Conservation (phyloP, 2,329 filamentous ascomycete genomes). For the Aspergillus brunneoviolaceus region DNA sequence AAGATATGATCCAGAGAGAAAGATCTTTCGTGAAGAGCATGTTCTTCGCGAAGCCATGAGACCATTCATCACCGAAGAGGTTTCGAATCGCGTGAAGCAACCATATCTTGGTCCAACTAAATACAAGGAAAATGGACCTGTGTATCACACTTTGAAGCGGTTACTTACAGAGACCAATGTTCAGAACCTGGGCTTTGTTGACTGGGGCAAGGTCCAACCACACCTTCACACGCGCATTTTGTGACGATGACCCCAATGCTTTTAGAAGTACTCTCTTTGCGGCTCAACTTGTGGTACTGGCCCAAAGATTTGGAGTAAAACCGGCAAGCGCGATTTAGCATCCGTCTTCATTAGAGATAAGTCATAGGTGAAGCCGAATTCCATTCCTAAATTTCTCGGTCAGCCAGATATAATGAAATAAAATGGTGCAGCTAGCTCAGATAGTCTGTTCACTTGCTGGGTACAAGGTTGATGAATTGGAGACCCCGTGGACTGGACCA, state of each 20-base stretch:
- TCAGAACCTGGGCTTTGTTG: slow-evolving; percentile 42
- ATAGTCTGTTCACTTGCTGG: too few species aligned
- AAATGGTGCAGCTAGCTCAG: too few species aligned
- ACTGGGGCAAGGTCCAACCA: slow-evolving; percentile 37
- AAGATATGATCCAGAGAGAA: not conserved
- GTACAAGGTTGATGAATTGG: too few species aligned
- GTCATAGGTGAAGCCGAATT: not conserved
- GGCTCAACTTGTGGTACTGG: slow-evolving; percentile 48
- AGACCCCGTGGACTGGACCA: too few species aligned
- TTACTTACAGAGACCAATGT: slow-evolving; percentile 41
- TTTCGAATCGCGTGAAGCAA: slow-evolving; percentile 41
- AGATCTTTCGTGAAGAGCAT: slow-evolving; percentile 4
- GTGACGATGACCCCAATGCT: slow-evolving; percentile 31
- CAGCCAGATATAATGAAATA: too few species aligned
- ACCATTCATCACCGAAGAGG: slow-evolving; percentile 8
- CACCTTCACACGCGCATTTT: slow-evolving; percentile 43
- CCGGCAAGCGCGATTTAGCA: slow-evolving; percentile 22
- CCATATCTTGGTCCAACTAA: slow-evolving; percentile 49
- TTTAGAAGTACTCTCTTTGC: slow-evolving; percentile 43
- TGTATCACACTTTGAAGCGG: slow-evolving; percentile 35
- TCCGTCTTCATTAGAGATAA: not conserved
- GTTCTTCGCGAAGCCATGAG: slow-evolving; percentile 9
- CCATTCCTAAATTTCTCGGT: too few species aligned
- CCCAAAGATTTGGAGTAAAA: slow-evolving; percentile 44
- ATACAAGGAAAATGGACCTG: slow-evolving; percentile 45